Base-by-base conservation (phyloP, 176 grass and related monocot species). In the Paspalum vaginatum region DNA sequence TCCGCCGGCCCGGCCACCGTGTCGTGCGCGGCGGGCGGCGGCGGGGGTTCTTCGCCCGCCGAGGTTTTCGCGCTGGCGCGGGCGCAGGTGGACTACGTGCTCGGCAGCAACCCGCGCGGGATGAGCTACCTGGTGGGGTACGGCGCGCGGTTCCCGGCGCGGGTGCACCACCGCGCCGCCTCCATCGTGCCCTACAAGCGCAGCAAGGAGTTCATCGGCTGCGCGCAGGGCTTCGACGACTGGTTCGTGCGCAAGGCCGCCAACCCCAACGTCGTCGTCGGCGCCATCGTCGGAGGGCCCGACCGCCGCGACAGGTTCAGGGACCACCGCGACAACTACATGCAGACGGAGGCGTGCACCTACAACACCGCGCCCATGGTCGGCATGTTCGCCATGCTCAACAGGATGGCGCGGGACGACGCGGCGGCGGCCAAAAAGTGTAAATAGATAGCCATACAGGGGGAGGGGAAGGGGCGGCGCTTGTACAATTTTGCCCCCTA, bases 81-180 rank as follows among this genome's bases (percentile, higher is more conserved):
- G 39, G 27, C 78, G 11, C 87, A 95, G 76, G 89, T 87, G 6
- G 88, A 95, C 38, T 99, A 99, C 77, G 73, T 95, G 12, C 72
- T 99, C 0, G 92, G 96, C 0, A 79, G 83, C 5, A 99, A 93
- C 76, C 92, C 96, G 8, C 72, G 68, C 20, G 69, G 56, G 24
- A 93, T 91, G 26, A 89, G 90, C 76, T 99, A 99, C 85, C 84
- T 99, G 61, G 92, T 95, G 0, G 96, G 96, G 0, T 99, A 89
- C 69, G 90, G 96, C 44, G 11, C 20, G 0, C 91, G 79, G 61
- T 98, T 76, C 48, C 96, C 96, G 0, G 80, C 61, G 0, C 24
- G 79, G 17, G 88, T 93, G 61, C 92, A 95, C 85, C 96, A 95
- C 72, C 76, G 90, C 2, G 96, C 78, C 0, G 86, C 96, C 0